Conservation (phyloP, 768 basidiomycete species). For the Hygrophoropsis aurantiaca region DNA sequence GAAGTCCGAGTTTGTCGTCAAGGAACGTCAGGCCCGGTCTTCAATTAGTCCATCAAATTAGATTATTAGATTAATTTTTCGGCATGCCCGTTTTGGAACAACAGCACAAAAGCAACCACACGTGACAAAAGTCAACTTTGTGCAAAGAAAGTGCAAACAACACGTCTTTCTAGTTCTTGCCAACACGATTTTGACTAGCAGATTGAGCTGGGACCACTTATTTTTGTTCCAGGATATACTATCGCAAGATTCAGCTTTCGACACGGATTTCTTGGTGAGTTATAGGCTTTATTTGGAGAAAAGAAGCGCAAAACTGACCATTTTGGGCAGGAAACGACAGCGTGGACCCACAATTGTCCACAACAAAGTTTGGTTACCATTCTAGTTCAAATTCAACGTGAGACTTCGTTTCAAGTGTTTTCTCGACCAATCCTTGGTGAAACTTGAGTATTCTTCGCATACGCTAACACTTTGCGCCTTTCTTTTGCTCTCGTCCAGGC, state of each 20-base stretch:
- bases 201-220: constrained; percentile 10
- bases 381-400: constrained; percentile 36
- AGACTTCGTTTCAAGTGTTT: constrained; percentile 19
- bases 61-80: too few relatives aligned
- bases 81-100: too few relatives aligned
- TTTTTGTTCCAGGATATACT: constrained; percentile 15
- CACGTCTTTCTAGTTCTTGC: constrained; percentile 13
- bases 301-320: constrained; percentile 18
- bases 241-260: constrained; percentile 4
- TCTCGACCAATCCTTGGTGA: constrained; percentile 9
- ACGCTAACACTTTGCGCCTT: constrained; percentile 5
- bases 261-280: constrained; percentile 13
- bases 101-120: constrained; percentile 14
- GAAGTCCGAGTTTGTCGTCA: too few relatives aligned
- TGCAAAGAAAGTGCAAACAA: constrained; percentile 47
- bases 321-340: constrained; percentile 35
- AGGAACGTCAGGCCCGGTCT: too few relatives aligned
- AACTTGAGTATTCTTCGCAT: neutral
- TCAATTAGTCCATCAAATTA: too few relatives aligned
- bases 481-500: constrained; percentile 38
- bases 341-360: constrained; percentile 57
- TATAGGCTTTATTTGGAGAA: neutral
- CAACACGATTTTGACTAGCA: constrained; percentile 26
- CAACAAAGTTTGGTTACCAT: constrained; percentile 42
- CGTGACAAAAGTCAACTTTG: constrained; percentile 51